Evolutionary conservation across 31 red algal species (phyloP).

Genomic region (Porphyra umbilicalis): DNA sequence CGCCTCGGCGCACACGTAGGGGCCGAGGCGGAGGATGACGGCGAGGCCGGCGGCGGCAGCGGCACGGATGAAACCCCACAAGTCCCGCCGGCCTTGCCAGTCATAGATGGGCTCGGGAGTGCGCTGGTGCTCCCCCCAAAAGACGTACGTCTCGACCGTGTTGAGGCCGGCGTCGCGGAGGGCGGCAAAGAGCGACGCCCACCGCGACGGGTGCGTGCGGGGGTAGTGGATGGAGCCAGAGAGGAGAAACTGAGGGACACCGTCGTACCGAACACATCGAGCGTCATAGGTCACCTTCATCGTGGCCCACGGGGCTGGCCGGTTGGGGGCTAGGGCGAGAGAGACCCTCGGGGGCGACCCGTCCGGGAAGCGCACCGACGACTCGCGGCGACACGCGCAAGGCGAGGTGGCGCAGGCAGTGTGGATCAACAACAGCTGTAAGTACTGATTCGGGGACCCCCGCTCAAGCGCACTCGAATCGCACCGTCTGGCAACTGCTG

Average conservation of each 20-base stretch:
- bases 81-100: constrained; percentile 37
- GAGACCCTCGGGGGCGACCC: no score
- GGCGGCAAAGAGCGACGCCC: constrained; percentile 33
- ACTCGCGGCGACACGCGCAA: no score
- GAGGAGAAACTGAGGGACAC: constrained; percentile 18
- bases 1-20: constrained; percentile 85
- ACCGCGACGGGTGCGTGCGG: constrained; percentile 52
- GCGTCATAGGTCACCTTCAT: not conserved
- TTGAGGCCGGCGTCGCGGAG: constrained; percentile 54
- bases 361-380: no score
- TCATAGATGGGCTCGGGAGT: constrained; percentile 21
- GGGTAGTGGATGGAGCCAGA: constrained; percentile 85
- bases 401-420: no score
- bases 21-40: constrained; percentile 69
- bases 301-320: not conserved
- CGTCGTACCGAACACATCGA: not conserved
- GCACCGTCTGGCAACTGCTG: no score
- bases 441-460: no score
- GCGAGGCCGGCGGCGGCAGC: constrained; percentile 25
- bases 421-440: no score
- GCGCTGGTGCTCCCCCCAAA: constrained; percentile 72
- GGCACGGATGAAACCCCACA: constrained; percentile 39
- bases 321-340: no score
- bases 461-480: no score
- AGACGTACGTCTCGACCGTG: constrained; percentile 81